A percentile compares a stretch with the other conserved stretches of the same genome.
These are phyloP conservation scores for Nephelium lappaceum DNA, from an alignment of 345 rosid species.

Conservation along the genomic window DNA sequence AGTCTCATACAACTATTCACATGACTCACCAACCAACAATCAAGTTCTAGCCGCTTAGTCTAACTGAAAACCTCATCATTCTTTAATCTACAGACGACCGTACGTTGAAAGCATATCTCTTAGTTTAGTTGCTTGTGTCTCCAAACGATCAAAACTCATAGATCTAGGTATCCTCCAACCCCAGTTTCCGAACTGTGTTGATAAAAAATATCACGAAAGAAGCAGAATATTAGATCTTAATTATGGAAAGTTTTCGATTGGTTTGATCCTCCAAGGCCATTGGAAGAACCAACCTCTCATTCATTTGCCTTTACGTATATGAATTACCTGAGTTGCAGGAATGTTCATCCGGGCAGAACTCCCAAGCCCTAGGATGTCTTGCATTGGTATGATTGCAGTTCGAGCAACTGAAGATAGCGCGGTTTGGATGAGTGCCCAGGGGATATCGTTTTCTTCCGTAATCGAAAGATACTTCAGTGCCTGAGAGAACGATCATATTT, in stretches of 20 bases:
- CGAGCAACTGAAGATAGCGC: constrained; percentile 71
- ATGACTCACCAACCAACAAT: background rate
- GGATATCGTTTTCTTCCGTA: constrained; percentile 50
- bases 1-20: background rate
- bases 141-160: constrained; percentile 58
- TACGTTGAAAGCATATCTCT: constrained; percentile 58
- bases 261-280: background rate
- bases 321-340: constrained; percentile 81
- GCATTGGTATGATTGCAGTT: constrained; percentile 84
- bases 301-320: background rate
- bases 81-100: constrained; percentile 52
- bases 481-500: constrained; percentile 34
- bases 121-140: constrained; percentile 54
- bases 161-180: constrained; percentile 83
- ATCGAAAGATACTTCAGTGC: constrained; percentile 66
- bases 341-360: constrained; percentile 85
- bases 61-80: constrained; percentile 2
- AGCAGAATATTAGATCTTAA: background rate
- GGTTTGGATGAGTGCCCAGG: constrained; percentile 71
- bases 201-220: background rate
- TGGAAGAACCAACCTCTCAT: background rate
- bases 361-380: constrained; percentile 85
- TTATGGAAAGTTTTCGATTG: background rate
- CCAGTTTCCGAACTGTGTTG: constrained; percentile 81
- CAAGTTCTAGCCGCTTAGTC: background rate